These are phyloP conservation scores for Yamadazyma endophytica DNA, from an alignment of 805 yeast genomes.

Conservation along the genomic window DNA sequence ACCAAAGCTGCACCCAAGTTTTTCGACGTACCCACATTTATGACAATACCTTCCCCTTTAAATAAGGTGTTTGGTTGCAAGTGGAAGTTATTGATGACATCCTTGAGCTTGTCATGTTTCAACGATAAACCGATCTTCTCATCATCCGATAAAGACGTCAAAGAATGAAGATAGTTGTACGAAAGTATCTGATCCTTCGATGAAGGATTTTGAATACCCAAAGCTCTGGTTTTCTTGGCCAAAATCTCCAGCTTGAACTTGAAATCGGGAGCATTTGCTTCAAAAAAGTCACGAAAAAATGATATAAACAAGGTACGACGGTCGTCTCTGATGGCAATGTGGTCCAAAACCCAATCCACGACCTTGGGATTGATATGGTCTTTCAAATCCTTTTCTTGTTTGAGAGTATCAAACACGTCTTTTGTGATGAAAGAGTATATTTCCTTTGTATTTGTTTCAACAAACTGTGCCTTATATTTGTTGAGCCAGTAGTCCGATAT, in stretches of 20 bases:
- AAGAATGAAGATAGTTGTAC: no score
- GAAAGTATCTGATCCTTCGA: neutral
- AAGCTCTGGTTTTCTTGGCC: no score
- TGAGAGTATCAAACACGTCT: conserved; percentile 10
- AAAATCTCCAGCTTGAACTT: no score
- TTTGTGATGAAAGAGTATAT: conserved; percentile 11
- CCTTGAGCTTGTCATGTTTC: conserved; percentile 27
- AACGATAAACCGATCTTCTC: no score
- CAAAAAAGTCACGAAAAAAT: conserved; percentile 3
- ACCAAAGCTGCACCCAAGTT: conserved; percentile 25
- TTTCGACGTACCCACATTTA: conserved; percentile 22
- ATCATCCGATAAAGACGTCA: no score
- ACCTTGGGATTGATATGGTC: conserved; percentile 1
- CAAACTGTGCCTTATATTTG: conserved; percentile 11
- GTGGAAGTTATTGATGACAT: conserved; percentile 18
- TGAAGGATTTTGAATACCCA: neutral
- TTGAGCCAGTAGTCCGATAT: conserved; percentile 11
- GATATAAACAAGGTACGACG: conserved; percentile 1
- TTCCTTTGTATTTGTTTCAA: conserved; percentile 5
- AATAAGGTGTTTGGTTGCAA: conserved; percentile 22
- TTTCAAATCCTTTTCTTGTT: conserved; percentile 1
- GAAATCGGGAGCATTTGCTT: conserved; percentile 4
- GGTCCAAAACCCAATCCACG: neutral
- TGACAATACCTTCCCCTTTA: conserved; percentile 32
- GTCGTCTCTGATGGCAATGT: neutral